Base-by-base conservation (phyloP, 345 rosid species). In the Leavenworthia alabamica region DNA sequence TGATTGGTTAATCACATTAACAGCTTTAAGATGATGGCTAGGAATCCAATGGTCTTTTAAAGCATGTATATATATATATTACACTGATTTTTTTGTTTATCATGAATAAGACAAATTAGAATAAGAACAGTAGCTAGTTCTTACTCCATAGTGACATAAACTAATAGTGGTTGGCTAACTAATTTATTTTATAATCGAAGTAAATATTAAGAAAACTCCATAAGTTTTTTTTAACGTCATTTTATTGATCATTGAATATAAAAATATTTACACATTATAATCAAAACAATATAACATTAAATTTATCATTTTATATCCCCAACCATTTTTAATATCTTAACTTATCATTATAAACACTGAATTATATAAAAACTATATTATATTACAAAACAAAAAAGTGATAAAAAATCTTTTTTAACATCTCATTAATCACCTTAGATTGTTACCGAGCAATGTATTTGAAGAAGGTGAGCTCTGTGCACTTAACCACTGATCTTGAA, bases 401-500 rank as follows among this genome's bases (percentile, higher is more conserved):
- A 43, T 44, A 60, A 46, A 23, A n/a, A n/a, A 23, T 8, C 16
- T 27, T 43, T 26, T 52, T 8, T 7, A 22, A 40, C 3, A 49
- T 49, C 33, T 54, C 41, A 27, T 58, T 27, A 51, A n/a, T 81
- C 75, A 80, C 56, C 66, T 86, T 17, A 73, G 77, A 62, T 66
- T 76, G 50, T 78, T 80, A 46, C 81, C 82, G 44, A 88, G 66
- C 73, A 92, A 75, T 77, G 87, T 83, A 72, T 78, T 86, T 39
- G 90, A 37, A 12, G 93, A 83, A 64, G 96, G 93, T 15, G 98
- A 89, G 82, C 95, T 92, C 22, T 83, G 85, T 40, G 78, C 90
- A 60, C 98, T 92, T 53, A 78, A 72, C 96, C 95, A 86, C 15
- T 80, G 80, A 60, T 86, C 89, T 67, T 79, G 96, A 20, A 86